Conservation (phyloP, 352 stramenopile genomes). For the Pythium insidiosum region DNA sequence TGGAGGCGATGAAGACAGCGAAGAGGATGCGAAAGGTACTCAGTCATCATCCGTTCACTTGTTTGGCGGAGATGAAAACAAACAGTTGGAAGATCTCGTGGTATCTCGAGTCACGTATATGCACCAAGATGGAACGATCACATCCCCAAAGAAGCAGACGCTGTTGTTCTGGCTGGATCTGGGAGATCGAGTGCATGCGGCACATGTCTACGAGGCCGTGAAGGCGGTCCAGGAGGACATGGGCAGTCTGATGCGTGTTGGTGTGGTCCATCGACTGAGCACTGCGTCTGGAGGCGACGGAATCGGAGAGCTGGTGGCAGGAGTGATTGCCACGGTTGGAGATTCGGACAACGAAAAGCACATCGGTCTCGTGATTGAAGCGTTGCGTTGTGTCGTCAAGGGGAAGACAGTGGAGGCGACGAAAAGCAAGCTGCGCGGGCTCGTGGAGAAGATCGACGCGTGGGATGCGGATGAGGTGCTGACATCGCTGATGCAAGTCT, state of each 20-base stretch:
- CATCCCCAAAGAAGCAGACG: slow-evolving; percentile 61
- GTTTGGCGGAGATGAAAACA: slow-evolving; percentile 54
- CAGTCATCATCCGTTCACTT: slow-evolving; percentile 21
- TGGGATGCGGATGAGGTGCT: slow-evolving; percentile 4
- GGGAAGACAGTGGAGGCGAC: slow-evolving; percentile 36
- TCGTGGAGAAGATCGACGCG: slow-evolving; percentile 18
- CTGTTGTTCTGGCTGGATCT: slow-evolving; percentile 55
- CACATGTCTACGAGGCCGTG: slow-evolving; percentile 43
- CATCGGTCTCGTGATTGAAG: slow-evolving; percentile 47
- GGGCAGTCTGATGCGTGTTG: slow-evolving; percentile 47
- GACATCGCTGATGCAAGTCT: slow-evolving; percentile 19
- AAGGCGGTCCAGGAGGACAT: slow-evolving; percentile 66
- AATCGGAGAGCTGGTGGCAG: slow-evolving; percentile 37
- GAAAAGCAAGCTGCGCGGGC: slow-evolving; percentile 36
- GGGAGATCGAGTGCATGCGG: slow-evolving; percentile 35
- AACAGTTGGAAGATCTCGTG: slow-evolving; percentile 38
- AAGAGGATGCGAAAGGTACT: slow-evolving; percentile 1
- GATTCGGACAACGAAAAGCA: slow-evolving; percentile 45
- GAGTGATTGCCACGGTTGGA: slow-evolving; percentile 39
- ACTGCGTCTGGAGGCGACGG: no score
- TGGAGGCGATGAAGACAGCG: slow-evolving; percentile 13
- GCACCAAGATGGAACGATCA: slow-evolving; percentile 35
- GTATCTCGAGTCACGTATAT: slow-evolving; percentile 44
- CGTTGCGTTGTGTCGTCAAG: slow-evolving; percentile 44
- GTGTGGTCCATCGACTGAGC: slow-evolving; percentile 50